phyloP scores from a whole-genome alignment of 2,329 filamentous ascomycete species.

The Botrytis deweyae region DNA sequence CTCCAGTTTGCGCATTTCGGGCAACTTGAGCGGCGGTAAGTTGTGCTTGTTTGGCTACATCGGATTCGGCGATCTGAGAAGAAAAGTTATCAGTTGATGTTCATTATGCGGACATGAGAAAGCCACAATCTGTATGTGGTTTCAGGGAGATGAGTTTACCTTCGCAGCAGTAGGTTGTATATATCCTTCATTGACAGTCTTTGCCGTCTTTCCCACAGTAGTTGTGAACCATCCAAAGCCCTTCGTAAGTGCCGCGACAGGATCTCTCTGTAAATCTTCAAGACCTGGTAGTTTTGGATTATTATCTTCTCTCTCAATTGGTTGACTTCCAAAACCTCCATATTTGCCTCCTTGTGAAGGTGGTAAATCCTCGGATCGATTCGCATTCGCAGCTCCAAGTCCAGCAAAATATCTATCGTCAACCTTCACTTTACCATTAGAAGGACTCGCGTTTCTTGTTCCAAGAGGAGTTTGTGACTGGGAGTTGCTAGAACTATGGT shows the following conservation, averaged over 20 bases:
- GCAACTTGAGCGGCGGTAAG: conserved; percentile 64
- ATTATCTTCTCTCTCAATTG: conserved; percentile 47
- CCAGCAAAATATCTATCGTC: conserved; percentile 89
- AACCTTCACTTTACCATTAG: conserved; percentile 55
- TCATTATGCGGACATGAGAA: background rate
- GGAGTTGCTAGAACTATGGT: conserved; percentile 19
- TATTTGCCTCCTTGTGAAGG: conserved; percentile 94
- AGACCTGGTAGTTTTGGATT: conserved; percentile 60
- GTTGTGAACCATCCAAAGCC: conserved; percentile 93
- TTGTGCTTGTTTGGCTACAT: conserved; percentile 68
- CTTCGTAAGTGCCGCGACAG: conserved; percentile 82
- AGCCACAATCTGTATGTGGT: background rate
- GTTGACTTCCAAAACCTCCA: conserved; percentile 80
- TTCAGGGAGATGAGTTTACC: conserved; percentile 49
- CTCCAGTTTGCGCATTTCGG: conserved; percentile 65
- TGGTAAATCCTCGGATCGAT: conserved; percentile 68
- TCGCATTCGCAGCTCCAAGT: conserved; percentile 80
- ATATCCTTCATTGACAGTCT: conserved; percentile 85
- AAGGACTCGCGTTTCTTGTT: conserved; percentile 31
- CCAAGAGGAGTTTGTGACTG: conserved; percentile 30
- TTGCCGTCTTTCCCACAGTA: conserved; percentile 85
- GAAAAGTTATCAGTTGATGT: background rate
- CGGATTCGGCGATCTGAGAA: conserved; percentile 71
- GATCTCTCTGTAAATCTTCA: conserved; percentile 90
- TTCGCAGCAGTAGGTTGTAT: conserved; percentile 91